Base-by-base conservation (phyloP, 129 eudicot species). In the Oenanthe sinensis region DNA sequence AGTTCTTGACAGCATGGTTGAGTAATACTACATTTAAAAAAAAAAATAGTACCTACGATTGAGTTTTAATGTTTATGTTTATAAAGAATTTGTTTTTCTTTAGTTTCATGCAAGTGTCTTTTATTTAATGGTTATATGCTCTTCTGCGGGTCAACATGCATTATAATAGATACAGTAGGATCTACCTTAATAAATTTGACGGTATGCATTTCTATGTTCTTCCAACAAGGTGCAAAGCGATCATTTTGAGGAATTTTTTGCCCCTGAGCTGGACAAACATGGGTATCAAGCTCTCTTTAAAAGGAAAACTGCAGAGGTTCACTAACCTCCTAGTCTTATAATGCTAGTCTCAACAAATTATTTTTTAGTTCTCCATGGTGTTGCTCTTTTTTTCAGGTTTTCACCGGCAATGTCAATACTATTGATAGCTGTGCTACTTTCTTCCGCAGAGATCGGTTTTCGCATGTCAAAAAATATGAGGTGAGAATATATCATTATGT, bases 371-470 rank as follows among this genome's bases (percentile, higher is more conserved):
- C 73, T 54, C 17, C 49, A 39, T 36, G 19, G 2, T 12, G 7
- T 77, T 85, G 78, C 44, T 75, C 20, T 42, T 68, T 74, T 45
- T 75, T 88, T 79, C 88, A 93, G 97, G 97, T 87, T 76, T 87
- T 88, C n/a, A 84, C 77, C 47, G 93, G 96, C 37, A 85, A 83
- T 79, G 82, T 77, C 30, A 80, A 86, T 48, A 87, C 92, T 40
- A 77, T 88, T 62, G 99, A 95, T 82, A 97, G 99, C 24, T 95
- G 99, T 86, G 99, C 99, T 72, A 95, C 97, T 33, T 95, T 95
- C 79, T 95, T 95, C 75, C 96, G 97, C 49, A 87, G 97, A 87
- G 99, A 95, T 84, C 87, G 96, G 78, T 95, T 95, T 87, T 87
- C 99, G 15, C 97, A 90, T 81, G 97, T 95, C 48, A 92, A 95